Evolutionary conservation across 164 flowering plant species (phyloP).

Genomic region (Liquidambar formosana): DNA sequence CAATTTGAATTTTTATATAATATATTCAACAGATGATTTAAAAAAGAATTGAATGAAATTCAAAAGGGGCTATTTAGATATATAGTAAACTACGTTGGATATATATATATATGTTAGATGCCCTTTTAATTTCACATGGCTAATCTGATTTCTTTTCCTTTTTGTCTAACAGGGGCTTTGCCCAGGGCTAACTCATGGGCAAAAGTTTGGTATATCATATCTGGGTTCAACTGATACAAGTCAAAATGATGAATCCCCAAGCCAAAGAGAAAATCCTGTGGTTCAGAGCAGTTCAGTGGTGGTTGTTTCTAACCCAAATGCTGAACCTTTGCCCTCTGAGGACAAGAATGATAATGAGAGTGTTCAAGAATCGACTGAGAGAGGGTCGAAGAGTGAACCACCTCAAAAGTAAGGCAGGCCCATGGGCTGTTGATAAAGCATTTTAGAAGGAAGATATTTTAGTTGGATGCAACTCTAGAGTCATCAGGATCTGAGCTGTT

Average conservation of each 20-base stretch:
- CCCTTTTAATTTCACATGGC: background rate
- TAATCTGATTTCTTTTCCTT: background rate
- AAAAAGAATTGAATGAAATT: too few species aligned
- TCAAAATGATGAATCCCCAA: conserved; percentile 26
- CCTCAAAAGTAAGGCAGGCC: conserved; percentile 5
- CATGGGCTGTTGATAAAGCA: background rate
- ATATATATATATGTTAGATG: background rate
- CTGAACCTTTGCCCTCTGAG: conserved; percentile 8
- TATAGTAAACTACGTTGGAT: background rate
- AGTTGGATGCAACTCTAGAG: background rate
- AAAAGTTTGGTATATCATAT: conserved; percentile 66
- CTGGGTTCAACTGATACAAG: conserved; percentile 24
- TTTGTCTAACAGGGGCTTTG: conserved; percentile 63
- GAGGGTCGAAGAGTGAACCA: conserved; percentile 12
- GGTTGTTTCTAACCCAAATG: conserved; percentile 6
- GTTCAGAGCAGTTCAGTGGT: conserved; percentile 5
- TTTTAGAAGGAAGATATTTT: background rate
- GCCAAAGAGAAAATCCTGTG: conserved; percentile 15
- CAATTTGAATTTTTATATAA: too few species aligned
- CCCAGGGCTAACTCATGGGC: conserved; percentile 72
- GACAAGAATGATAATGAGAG: conserved; percentile 11
- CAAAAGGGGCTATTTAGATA: background rate
- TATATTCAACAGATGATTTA: too few species aligned
- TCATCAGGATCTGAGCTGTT: background rate
- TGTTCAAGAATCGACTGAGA: conserved; percentile 11